Base-by-base conservation (phyloP, 805 yeast genomes). In the Suhomyces tanzawaensis region DNA sequence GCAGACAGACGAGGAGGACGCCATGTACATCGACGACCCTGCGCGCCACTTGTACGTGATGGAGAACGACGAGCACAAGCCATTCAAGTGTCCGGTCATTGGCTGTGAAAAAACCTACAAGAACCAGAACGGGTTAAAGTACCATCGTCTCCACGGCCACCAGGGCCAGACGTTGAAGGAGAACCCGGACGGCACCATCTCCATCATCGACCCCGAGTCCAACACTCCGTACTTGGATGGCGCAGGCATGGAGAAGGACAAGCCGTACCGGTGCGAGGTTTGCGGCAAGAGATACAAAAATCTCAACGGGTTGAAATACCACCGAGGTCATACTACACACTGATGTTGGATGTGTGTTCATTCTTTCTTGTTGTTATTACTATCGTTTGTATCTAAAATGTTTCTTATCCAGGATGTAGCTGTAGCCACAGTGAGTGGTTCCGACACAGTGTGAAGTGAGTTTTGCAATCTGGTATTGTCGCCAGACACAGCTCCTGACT, bases 91-190 rank as follows among this genome's bases (percentile, higher is more conserved):
- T 68, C 99, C 98, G 0, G 99, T 93, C 30, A 85, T 89, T 55
- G 99, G 99, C 6, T 93, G 99, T 64, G 97, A 90, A 52, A 93
- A 93, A 71, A 90, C 91, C 19, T 93, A 93, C 64, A 93, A 93
- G 69, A 93, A 93, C 63, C 99, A 93, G 66, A 93, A 93, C 58
- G 99, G 99, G 13, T 73, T 93, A 57, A 93, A 93, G 62, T 93
- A 93, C 64, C 99, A 93, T 65, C 76, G 96, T 48, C 69, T 85
- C 41, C 99, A 91, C 61, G 99, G 99, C 28, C 99, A 91, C 65
- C 97, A 90, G 64, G 90, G 91, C 58, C 99, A 91, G 64, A 88
- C 87, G 25, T 67, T 91, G 40, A 84, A 87, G 54, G 86, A 83
- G 51, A 91, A 91, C 57, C 85, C 89, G 9, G 98, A 91, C 58